Evolutionary conservation across 208 protist genomes (phyloP).

Genomic region (Leishmania gerbilli): DNA sequence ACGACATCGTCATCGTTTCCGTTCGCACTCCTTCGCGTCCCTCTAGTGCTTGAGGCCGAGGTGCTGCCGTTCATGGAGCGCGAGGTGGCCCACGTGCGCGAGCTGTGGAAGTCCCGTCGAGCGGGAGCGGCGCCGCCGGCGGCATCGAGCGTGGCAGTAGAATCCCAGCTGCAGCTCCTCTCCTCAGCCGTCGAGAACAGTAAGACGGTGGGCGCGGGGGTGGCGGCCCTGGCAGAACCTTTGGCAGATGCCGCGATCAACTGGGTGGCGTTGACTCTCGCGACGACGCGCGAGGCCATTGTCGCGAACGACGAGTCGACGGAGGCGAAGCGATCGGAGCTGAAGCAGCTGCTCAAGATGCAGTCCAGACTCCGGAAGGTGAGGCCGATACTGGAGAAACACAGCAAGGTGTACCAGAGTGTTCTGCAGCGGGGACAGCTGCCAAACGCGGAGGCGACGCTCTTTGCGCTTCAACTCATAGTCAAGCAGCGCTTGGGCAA

Average conservation of each 20-base stretch:
- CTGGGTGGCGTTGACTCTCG: conserved; percentile 17
- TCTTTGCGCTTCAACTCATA: conserved; percentile 48
- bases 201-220: background rate
- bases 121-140: background rate
- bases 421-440: conserved; percentile 13
- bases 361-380: conserved; percentile 34
- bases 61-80: conserved; percentile 17
- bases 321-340: conserved; percentile 43
- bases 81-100: conserved; percentile 14
- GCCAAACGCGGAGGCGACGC: conserved; percentile 31
- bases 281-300: conserved; percentile 24
- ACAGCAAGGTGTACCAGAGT: conserved; percentile 11
- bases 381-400: conserved; percentile 12
- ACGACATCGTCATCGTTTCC: background rate
- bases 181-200: background rate
- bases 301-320: conserved; percentile 69
- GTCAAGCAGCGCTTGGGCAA: conserved; percentile 49
- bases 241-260: conserved; percentile 21
- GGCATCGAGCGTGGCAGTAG: background rate
- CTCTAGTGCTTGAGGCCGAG: conserved; percentile 18
- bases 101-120: conserved; percentile 3
- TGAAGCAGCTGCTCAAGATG: conserved; percentile 47
- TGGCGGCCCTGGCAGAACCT: conserved; percentile 26
- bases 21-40: conserved; percentile 12
- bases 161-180: conserved; percentile 9